Evolutionary conservation across 2,329 filamentous ascomycete genomes (phyloP), one percentile per base, ranked within the genome.

Genomic region (Cercospora zeae-maydis): DNA sequence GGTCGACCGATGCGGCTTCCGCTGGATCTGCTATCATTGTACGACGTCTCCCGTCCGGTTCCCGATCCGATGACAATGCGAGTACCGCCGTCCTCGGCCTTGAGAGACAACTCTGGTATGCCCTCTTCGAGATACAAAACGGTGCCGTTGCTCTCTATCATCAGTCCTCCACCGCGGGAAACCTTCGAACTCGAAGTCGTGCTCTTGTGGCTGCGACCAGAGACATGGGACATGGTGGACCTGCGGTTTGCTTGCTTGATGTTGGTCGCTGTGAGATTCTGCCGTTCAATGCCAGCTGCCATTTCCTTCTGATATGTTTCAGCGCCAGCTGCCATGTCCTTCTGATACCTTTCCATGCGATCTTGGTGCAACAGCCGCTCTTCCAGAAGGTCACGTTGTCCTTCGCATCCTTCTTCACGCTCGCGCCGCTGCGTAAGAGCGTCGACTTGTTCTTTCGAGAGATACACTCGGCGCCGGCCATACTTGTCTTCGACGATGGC

Each of bases 191-290:
- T 63, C 1, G 71, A 72, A 27, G 57, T 56, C 39, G 62, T 64
- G 59, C 65, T 71, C 60, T 69, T 71, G 7, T 66, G 66, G 59
- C 71, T 73, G 39, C 66, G 69, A 10, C 64, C 67, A 11, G 71
- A 73, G n/a, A 69, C 63, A 33, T 67, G 66, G 21, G 66, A 67
- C 47, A 45, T 45, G 1, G 63, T 59, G 47, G 65, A 57, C 13
- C 58, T 62, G 21, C 66, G 63, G 27, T 60, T 63, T 1, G 67
- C 63, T 21, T 65, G 64, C 42, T 69, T 67, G 58, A 74, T 66
- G 52, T 73, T 72, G 49, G 71, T 69, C 4, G 71, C 71, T 10
- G 70, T 73, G n/a, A 73, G 61, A 24, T 69, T 66, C 21, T 67
- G 58, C 1, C 62, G 58, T 27, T 66, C 65, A 11, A 61, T 11